These are phyloP conservation scores for Colletotrichum sp. DNA, from an alignment of 2,329 filamentous ascomycete genomes.

Conservation along the genomic window DNA sequence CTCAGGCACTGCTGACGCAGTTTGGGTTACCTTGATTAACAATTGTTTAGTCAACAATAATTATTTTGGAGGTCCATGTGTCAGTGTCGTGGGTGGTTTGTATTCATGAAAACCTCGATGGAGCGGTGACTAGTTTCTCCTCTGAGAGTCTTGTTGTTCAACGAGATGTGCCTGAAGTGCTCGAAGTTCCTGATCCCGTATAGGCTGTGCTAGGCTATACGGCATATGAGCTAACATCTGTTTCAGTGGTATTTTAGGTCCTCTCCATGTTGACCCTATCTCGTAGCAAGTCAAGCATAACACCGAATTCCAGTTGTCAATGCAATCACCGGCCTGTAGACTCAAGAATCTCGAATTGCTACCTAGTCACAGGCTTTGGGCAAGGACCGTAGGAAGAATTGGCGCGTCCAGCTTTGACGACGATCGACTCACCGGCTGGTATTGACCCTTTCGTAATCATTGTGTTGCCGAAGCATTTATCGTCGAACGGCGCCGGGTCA, in stretches of 20 bases:
- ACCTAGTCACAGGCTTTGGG: too few species aligned
- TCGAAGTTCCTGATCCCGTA: background rate
- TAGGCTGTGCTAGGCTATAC: too few species aligned
- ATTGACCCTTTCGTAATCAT: rapidly evolving
- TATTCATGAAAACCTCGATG: background rate
- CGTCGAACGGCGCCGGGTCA: background rate
- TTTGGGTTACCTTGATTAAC: background rate
- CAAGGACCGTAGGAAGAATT: too few species aligned
- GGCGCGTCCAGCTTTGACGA: too few species aligned
- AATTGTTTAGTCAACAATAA: too few species aligned
- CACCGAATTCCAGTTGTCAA: too few species aligned
- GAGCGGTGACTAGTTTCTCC: too few species aligned
- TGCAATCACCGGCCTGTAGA: background rate
- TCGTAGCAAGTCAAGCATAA: background rate
- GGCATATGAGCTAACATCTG: rapidly evolving
- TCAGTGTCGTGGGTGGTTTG: background rate
- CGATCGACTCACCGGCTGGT: too few species aligned
- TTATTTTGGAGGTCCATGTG: too few species aligned
- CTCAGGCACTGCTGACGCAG: background rate
- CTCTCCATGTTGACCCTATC: background rate
- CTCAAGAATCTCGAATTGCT: too few species aligned
- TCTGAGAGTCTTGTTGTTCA: background rate
- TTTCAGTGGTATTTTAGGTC: too few species aligned
- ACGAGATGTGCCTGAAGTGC: background rate
- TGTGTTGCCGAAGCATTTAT: background rate